These are phyloP conservation scores for Mortierella alpina DNA, from an alignment of 192 early-diverging fungal genomes.

Conservation along the genomic window DNA sequence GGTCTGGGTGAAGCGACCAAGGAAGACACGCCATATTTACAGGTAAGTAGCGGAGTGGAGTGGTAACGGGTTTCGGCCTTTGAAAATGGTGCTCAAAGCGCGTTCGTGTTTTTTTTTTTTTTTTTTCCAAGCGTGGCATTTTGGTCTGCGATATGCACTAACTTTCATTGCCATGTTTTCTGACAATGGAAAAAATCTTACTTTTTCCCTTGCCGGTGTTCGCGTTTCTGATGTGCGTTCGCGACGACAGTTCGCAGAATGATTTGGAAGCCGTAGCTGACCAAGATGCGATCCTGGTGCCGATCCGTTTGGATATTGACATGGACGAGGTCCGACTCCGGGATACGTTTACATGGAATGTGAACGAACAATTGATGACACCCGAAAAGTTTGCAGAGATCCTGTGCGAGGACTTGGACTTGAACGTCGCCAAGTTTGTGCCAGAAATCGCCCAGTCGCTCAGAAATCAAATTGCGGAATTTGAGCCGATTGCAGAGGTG, in stretches of 20 bases:
- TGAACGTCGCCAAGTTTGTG: conserved; percentile 62
- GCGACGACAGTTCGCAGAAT: conserved; percentile 37
- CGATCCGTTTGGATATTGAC: conserved; percentile 93
- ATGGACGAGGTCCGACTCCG: conserved; percentile 84
- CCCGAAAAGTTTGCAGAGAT: conserved; percentile 89
- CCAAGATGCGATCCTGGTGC: conserved; percentile 81
- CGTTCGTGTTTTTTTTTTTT: too few species aligned
- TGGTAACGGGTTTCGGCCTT: too few species aligned
- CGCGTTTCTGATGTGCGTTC: conserved; percentile 6
- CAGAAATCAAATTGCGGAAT: conserved; percentile 70
- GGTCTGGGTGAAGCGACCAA: conserved; percentile 21
- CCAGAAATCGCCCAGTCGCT: conserved; percentile 67
- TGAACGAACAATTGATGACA: conserved; percentile 83
- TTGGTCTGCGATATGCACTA: too few species aligned
- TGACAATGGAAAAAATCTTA: too few species aligned
- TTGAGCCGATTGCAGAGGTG: conserved; percentile 62
- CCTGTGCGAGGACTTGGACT: conserved; percentile 80
- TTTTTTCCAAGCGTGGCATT: too few species aligned
- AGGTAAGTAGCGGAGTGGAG: background rate
- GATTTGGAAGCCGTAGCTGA: conserved; percentile 68
- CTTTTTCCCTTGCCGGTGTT: background rate
- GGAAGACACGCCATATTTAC: conserved; percentile 53
- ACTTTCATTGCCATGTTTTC: too few species aligned
- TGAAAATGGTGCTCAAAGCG: too few species aligned
- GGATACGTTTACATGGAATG: conserved; percentile 96